Evolutionary conservation across 352 stramenopile genomes (phyloP).

Genomic region (Globisporangium cylindrosporum): DNA sequence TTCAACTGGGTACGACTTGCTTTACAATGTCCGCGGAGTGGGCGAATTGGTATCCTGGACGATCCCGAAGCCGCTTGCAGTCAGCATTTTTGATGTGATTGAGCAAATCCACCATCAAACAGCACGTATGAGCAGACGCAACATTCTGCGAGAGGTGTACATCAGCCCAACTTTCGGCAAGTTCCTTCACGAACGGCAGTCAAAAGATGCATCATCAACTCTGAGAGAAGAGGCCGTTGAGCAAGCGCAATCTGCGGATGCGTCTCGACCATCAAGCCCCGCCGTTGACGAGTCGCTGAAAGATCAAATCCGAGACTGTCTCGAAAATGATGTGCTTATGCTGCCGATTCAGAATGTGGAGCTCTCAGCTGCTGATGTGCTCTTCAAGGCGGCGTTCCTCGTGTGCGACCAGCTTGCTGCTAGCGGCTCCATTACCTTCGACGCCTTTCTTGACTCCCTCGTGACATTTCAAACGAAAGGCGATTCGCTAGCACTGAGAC

Average conservation of each 20-base stretch:
- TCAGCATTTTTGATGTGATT: constrained; percentile 51
- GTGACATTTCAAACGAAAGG: constrained; percentile 22
- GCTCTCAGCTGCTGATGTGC: constrained; percentile 24
- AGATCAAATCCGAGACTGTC: constrained; percentile 18
- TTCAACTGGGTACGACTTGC: constrained; percentile 51
- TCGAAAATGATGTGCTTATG: constrained; percentile 47
- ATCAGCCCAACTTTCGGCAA: constrained; percentile 42
- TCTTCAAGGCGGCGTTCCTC: constrained; percentile 65
- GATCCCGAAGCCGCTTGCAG: constrained; percentile 41
- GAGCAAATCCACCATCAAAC: constrained; percentile 43
- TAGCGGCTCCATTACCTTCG: background rate
- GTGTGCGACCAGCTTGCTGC: constrained; percentile 10
- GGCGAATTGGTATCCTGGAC: constrained; percentile 54
- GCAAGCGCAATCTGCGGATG: background rate
- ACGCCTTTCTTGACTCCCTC: constrained; percentile 28
- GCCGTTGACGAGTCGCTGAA: constrained; percentile 13
- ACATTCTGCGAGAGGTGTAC: constrained; percentile 38
- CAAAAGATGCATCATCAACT: background rate
- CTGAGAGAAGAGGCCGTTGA: background rate
- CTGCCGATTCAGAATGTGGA: constrained; percentile 30
- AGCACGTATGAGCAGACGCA: constrained; percentile 34
- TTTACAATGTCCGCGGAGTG: constrained; percentile 47
- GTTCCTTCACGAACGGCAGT: constrained; percentile 28
- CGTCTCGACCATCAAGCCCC: background rate
- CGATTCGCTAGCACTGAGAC: constrained; percentile 22